Evolutionary conservation across 768 basidiomycete species (phyloP).

Genomic region (Termitomyces bulborhizus): DNA sequence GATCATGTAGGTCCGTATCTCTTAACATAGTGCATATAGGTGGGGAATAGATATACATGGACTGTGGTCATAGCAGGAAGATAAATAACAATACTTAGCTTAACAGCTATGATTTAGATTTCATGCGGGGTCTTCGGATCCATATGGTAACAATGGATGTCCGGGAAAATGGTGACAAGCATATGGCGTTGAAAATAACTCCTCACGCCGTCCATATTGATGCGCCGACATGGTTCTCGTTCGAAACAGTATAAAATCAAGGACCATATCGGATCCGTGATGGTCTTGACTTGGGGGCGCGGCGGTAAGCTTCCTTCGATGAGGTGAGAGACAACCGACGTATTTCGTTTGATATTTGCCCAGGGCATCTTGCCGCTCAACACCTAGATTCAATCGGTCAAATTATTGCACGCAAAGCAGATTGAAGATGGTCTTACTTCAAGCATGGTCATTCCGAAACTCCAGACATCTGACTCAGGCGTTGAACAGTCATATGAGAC

Average conservation of each 20-base stretch:
- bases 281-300: constrained; percentile 1
- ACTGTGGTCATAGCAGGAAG: no score
- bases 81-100: not conserved
- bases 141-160: not conserved
- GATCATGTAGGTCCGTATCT: no score
- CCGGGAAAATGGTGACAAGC: not conserved
- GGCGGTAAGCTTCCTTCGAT: constrained; percentile 2
- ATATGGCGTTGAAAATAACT: not conserved
- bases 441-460: constrained; percentile 20
- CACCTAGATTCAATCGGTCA: not conserved
- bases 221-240: constrained; percentile 2
- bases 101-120: not conserved
- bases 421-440: constrained; percentile 11
- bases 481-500: constrained; percentile 1
- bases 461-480: constrained; percentile 16
- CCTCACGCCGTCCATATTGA: not conserved
- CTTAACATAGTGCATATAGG: no score
- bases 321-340: constrained; percentile 1
- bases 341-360: not conserved
- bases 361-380: constrained; percentile 4
- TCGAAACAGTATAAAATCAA: constrained; percentile 8
- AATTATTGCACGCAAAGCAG: not conserved
- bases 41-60: no score
- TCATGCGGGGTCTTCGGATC: no score
- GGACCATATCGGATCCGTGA: constrained; percentile 13